These are phyloP conservation scores for Erigeron canadensis DNA, from an alignment of 129 eudicot genomes.

Conservation along the genomic window DNA sequence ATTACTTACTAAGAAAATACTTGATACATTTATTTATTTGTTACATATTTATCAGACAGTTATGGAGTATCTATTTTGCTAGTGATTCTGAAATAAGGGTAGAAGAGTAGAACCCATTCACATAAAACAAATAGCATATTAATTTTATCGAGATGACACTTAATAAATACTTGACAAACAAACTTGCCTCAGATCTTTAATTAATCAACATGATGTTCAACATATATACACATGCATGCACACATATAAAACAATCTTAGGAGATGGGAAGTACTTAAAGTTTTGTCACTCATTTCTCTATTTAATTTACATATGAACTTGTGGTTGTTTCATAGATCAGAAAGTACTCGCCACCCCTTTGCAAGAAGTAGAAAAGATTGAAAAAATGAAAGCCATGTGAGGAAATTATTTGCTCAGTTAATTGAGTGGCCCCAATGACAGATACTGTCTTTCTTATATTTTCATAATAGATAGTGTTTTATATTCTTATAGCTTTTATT, in stretches of 20 bases:
- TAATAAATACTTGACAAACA: too few species aligned
- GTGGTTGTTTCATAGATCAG: neutral
- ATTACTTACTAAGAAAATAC: too few species aligned
- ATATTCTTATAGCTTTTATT: conserved; percentile 2
- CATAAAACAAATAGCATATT: too few species aligned
- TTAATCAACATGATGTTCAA: too few species aligned
- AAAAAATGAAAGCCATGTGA: neutral
- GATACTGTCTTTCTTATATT: conserved; percentile 5
- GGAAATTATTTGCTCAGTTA: neutral
- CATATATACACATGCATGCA: neutral
- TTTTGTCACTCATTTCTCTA: neutral
- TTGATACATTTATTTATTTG: too few species aligned
- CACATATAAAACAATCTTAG: neutral
- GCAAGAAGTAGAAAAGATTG: neutral
- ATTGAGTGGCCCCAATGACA: conserved; percentile 5
- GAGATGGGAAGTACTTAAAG: neutral
- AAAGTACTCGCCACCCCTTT: neutral
- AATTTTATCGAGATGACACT: too few species aligned
- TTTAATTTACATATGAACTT: neutral
- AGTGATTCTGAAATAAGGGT: too few species aligned
- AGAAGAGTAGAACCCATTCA: too few species aligned
- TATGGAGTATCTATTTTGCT: too few species aligned
- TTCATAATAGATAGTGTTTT: conserved; percentile 1
- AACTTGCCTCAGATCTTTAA: too few species aligned
- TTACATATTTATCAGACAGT: too few species aligned